Evolutionary conservation across 139 green algal species (phyloP).

Genomic region (Tetraselmis striata): DNA sequence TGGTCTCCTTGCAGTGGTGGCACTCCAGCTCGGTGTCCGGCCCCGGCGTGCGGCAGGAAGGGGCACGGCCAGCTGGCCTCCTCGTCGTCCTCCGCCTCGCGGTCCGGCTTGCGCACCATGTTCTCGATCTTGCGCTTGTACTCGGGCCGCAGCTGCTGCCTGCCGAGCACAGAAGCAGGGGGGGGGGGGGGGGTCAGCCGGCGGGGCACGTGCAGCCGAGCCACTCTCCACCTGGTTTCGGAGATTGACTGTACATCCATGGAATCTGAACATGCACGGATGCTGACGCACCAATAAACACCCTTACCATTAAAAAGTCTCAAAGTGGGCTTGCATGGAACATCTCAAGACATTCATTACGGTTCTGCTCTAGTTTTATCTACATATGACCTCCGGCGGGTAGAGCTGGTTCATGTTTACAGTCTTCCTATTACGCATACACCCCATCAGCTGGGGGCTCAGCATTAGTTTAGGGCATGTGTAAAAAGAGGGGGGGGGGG

Average conservation of each 20-base stretch:
- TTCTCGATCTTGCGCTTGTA: slow-evolving; percentile 81
- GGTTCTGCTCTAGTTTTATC: no score
- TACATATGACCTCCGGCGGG: no score
- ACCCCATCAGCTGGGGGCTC: slow-evolving; percentile 22
- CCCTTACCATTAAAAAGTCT: no score
- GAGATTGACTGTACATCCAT: slow-evolving; percentile 3
- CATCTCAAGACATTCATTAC: no score
- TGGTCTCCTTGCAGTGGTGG: slow-evolving; percentile 48
- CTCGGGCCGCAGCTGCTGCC: slow-evolving; percentile 48
- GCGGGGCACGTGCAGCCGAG: no score
- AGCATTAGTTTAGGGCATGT: slow-evolving; percentile 10
- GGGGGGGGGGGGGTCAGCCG: slow-evolving; percentile 25
- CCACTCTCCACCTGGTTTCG: slow-evolving; percentile 8
- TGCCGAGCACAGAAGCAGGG: slow-evolving; percentile 36
- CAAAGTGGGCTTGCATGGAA: no score
- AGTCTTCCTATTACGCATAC: slow-evolving; percentile 21
- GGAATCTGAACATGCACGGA: no score
- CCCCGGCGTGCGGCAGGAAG: slow-evolving; percentile 52
- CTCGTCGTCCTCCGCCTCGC: slow-evolving; percentile 47
- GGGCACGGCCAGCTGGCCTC: slow-evolving; percentile 51
- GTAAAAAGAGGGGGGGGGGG: slow-evolving; percentile 21
- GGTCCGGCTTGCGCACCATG: slow-evolving; percentile 65
- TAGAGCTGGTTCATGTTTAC: slow-evolving; percentile 15
- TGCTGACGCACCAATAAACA: no score
- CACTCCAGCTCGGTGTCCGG: slow-evolving; percentile 57